Evolutionary conservation across 805 yeast species (phyloP).

Genomic region (Naumovozyma castellii): DNA sequence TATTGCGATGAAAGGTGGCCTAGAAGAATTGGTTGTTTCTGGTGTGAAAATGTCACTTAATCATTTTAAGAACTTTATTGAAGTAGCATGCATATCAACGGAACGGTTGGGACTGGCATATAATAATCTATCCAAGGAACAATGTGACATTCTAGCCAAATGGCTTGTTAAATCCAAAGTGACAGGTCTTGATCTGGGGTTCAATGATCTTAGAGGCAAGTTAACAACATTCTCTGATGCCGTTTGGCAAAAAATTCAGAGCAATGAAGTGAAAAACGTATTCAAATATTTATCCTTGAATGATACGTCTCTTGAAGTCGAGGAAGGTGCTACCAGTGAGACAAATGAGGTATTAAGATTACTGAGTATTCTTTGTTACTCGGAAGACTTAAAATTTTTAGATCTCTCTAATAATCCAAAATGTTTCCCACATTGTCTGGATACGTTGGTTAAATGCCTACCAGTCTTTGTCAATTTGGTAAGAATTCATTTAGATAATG

Average conservation of each 20-base stretch:
- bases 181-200: slow-evolving; percentile 74
- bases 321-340: slow-evolving; percentile 33
- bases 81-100: slow-evolving; percentile 49
- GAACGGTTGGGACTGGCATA: slow-evolving; percentile 70
- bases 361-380: slow-evolving; percentile 40
- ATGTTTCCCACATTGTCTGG: slow-evolving; percentile 52
- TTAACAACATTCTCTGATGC: slow-evolving; percentile 22
- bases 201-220: slow-evolving; percentile 51
- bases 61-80: slow-evolving; percentile 53
- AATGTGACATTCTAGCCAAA: slow-evolving; percentile 46
- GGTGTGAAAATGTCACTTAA: slow-evolving; percentile 62
- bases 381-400: slow-evolving; percentile 55
- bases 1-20: slow-evolving; percentile 61
- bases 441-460: slow-evolving; percentile 46
- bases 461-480: slow-evolving; percentile 60
- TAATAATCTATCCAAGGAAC: slow-evolving; percentile 52
- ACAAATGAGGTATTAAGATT: slow-evolving; percentile 30
- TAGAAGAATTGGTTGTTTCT: slow-evolving; percentile 69
- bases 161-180: slow-evolving; percentile 45
- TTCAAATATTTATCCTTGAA: slow-evolving; percentile 51
- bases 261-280: slow-evolving; percentile 19
- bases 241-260: slow-evolving; percentile 16
- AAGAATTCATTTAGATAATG: slow-evolving; percentile 64
- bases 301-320: slow-evolving; percentile 49
- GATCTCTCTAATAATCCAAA: slow-evolving; percentile 72